Percentiles rank a stretch among this genome's conserved stretches.
Evolutionary conservation across 2,329 filamentous ascomycete genomes (phyloP).

Genomic region (Geosmithia flava): DNA sequence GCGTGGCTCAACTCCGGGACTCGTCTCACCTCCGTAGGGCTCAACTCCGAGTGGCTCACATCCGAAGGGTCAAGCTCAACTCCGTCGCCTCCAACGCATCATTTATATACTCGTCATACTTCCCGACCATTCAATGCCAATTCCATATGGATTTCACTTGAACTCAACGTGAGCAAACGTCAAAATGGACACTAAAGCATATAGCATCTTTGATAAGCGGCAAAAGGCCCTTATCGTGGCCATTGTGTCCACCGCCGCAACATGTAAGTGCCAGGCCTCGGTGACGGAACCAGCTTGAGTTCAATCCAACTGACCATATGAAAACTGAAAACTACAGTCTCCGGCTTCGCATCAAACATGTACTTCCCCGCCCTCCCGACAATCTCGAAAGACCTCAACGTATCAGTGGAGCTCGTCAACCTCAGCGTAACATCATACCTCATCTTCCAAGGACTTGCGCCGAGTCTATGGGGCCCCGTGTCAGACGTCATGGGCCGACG

Average conservation of each 20-base stretch:
- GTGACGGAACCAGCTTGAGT: not conserved
- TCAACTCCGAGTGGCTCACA: not conserved
- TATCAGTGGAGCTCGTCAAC: constrained; percentile 29
- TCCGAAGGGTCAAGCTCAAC: no score
- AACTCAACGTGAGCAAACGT: no score
- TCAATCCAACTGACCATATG: not conserved
- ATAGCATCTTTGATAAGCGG: constrained; percentile 35
- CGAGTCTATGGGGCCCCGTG: constrained; percentile 42
- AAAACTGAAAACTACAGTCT: constrained; percentile 13
- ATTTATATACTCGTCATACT: no score
- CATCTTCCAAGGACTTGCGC: constrained; percentile 48
- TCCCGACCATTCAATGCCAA: no score
- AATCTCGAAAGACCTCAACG: constrained; percentile 32
- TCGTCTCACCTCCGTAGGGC: not conserved
- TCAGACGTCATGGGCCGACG: constrained; percentile 41
- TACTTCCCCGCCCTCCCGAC: constrained; percentile 39
- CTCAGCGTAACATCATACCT: constrained; percentile 42
- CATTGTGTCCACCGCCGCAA: constrained; percentile 35
- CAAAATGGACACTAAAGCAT: constrained; percentile 13
- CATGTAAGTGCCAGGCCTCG: constrained; percentile 20
- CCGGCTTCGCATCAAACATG: constrained; percentile 28
- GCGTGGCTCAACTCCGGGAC: no score
- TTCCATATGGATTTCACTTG: no score
- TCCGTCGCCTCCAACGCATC: no score
- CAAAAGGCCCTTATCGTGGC: constrained; percentile 34